Evolutionary conservation across 805 yeast species (phyloP).

Genomic region (Yarrowia keelungensis): DNA sequence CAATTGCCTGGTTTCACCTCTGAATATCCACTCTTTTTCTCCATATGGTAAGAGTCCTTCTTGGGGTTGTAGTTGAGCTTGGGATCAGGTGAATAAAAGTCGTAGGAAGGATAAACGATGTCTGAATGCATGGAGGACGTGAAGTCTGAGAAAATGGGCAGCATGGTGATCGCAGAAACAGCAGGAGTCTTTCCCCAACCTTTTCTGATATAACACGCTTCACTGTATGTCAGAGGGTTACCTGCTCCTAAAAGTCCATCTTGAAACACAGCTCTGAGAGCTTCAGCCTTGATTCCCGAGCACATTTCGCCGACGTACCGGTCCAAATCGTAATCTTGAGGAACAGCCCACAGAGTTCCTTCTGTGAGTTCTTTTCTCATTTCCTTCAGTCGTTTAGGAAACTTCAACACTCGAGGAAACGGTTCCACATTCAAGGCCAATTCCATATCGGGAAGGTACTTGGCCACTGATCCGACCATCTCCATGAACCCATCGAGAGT

Average conservation of each 20-base stretch:
- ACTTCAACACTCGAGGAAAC: conserved; percentile 5
- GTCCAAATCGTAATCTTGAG: conserved; percentile 3
- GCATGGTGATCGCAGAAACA: background rate
- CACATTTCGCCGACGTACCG: background rate
- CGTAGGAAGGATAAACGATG: conserved; percentile 21
- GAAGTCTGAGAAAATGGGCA: conserved; percentile 12
- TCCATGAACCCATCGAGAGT: background rate
- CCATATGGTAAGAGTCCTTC: conserved; percentile 15
- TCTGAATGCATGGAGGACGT: conserved; percentile 19
- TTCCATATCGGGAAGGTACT: conserved; percentile 14
- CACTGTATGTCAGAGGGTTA: background rate
- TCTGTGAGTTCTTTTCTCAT: background rate
- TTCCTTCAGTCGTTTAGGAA: conserved; percentile 7
- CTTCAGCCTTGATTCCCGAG: background rate
- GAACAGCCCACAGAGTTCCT: background rate
- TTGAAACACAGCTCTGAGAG: conserved; percentile 2
- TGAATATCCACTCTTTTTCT: background rate
- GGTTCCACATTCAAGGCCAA: conserved; percentile 16
- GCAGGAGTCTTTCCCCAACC: conserved; percentile 14
- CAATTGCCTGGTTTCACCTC: background rate
- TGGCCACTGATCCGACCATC: background rate
- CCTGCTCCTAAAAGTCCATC: conserved; percentile 22
- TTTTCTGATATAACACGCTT: conserved; percentile 1
- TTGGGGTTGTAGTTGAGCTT: conserved; percentile 1
- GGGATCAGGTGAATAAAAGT: conserved; percentile 16